Evolutionary conservation across 2,329 filamentous ascomycete genomes (phyloP).

Genomic region (Phoma sp.): DNA sequence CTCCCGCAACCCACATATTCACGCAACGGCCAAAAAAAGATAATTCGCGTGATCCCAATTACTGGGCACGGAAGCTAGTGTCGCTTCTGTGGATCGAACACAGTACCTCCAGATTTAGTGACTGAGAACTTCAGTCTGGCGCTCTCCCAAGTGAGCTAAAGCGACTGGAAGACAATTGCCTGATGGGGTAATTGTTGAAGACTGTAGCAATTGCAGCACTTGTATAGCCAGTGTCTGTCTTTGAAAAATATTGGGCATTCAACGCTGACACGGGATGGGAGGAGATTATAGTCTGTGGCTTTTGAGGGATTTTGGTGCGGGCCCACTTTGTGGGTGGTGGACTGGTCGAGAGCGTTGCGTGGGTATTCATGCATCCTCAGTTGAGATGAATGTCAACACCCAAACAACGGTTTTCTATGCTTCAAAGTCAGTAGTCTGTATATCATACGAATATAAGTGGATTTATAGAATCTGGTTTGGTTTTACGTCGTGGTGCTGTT

Average conservation of each 20-base stretch:
- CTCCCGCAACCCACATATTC: neutral
- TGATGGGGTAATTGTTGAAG: slow-evolving; percentile 19
- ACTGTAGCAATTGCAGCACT: neutral
- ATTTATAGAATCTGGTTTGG: neutral
- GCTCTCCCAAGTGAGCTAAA: slow-evolving; percentile 24
- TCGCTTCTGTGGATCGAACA: slow-evolving; percentile 23
- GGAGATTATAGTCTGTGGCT: neutral
- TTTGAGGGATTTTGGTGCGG: neutral
- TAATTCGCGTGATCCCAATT: slow-evolving; percentile 12
- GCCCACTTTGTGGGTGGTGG: neutral
- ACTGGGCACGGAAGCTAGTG: slow-evolving; percentile 18
- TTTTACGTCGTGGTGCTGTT: neutral
- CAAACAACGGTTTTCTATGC: no score
- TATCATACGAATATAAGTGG: no score
- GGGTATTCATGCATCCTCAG: neutral
- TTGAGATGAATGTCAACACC: no score
- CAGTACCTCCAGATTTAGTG: slow-evolving; percentile 23
- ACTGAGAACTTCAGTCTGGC: slow-evolving; percentile 23
- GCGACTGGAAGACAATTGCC: slow-evolving; percentile 19
- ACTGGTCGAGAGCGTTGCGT: neutral
- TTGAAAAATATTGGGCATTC: no score
- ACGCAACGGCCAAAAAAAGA: slow-evolving; percentile 8
- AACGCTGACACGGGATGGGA: neutral
- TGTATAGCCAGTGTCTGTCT: no score
- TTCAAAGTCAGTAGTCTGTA: neutral